These are phyloP conservation scores for Cotoneaster glaucophyllus DNA, from an alignment of 306 rosid species.

Conservation along the genomic window DNA sequence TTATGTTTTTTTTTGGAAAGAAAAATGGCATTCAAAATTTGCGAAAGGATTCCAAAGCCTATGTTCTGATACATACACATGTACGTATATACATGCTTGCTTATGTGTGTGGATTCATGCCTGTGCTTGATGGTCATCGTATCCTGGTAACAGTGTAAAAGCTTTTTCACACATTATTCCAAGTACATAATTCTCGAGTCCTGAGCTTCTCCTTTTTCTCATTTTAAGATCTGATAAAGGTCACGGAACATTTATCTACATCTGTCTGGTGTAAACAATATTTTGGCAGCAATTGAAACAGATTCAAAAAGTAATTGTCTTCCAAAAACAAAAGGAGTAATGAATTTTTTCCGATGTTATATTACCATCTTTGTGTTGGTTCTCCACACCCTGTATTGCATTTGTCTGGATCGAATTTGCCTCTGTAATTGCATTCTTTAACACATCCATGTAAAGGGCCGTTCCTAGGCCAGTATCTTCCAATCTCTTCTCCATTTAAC, in stretches of 20 bases:
- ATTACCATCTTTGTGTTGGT: constrained; percentile 87
- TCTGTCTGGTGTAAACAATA: not conserved
- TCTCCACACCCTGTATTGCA: constrained; percentile 89
- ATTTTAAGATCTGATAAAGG: not conserved
- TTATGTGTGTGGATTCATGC: not conserved
- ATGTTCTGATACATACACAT: not conserved
- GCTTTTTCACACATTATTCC: too few relatives aligned
- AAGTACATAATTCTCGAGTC: not conserved
- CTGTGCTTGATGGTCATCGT: not conserved
- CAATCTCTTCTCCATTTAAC: constrained; percentile 97
- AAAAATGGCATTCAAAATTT: not conserved
- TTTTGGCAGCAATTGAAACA: not conserved
- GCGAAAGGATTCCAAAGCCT: not conserved
- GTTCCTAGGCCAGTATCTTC: constrained; percentile 87
- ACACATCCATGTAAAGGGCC: constrained; percentile 61
- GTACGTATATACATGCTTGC: not conserved
- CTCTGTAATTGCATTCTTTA: constrained; percentile 76
- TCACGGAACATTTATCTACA: not conserved
- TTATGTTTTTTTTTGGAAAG: not conserved
- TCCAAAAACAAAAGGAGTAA: not conserved
- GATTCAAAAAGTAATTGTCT: not conserved
- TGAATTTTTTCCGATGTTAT: not conserved
- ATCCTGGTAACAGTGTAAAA: not conserved
- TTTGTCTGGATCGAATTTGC: constrained; percentile 74
- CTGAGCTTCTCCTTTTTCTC: not conserved